These are phyloP conservation scores for Aspergillus quadrilineatus DNA, from an alignment of 2,329 filamentous ascomycete genomes.

Conservation along the genomic window DNA sequence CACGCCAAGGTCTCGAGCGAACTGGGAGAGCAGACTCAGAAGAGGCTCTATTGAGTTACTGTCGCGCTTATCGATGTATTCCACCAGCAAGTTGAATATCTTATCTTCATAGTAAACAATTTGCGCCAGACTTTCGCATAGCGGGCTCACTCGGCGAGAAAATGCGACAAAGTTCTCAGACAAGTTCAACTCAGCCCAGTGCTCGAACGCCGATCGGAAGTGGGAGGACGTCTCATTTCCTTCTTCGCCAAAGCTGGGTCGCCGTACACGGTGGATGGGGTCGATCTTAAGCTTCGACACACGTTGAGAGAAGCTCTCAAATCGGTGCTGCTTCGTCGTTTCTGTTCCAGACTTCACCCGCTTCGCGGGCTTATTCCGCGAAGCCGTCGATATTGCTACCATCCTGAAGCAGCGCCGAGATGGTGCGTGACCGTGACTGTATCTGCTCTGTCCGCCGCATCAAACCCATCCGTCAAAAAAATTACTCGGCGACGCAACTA, in stretches of 20 bases:
- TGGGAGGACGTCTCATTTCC: constrained; percentile 77
- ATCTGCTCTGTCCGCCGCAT: constrained; percentile 13
- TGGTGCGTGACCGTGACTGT: constrained; percentile 20
- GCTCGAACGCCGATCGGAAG: constrained; percentile 76
- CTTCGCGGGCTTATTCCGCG: constrained; percentile 68
- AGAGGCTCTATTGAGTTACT: constrained; percentile 80
- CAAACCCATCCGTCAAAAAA: constrained; percentile 33
- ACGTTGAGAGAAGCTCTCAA: constrained; percentile 86
- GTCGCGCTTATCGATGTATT: constrained; percentile 75
- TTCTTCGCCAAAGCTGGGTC: constrained; percentile 75
- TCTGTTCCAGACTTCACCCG: constrained; percentile 65
- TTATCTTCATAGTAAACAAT: constrained; percentile 85
- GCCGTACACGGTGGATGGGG: constrained; percentile 83
- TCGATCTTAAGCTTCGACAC: constrained; percentile 92
- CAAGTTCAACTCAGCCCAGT: constrained; percentile 90
- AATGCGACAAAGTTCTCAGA: constrained; percentile 79
- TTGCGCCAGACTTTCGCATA: constrained; percentile 87
- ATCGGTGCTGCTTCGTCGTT: constrained; percentile 81
- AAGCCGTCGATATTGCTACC: constrained; percentile 59
- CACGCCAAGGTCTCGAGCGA: constrained; percentile 87
- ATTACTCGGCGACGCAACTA: constrained; percentile 33
- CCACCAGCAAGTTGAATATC: constrained; percentile 74
- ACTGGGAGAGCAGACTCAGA: constrained; percentile 81
- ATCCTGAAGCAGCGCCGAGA: constrained; percentile 37
- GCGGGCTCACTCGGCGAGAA: constrained; percentile 68